Conservation (phyloP, 495 filamentous ascomycete genomes). For the Penicillium fimorum region DNA sequence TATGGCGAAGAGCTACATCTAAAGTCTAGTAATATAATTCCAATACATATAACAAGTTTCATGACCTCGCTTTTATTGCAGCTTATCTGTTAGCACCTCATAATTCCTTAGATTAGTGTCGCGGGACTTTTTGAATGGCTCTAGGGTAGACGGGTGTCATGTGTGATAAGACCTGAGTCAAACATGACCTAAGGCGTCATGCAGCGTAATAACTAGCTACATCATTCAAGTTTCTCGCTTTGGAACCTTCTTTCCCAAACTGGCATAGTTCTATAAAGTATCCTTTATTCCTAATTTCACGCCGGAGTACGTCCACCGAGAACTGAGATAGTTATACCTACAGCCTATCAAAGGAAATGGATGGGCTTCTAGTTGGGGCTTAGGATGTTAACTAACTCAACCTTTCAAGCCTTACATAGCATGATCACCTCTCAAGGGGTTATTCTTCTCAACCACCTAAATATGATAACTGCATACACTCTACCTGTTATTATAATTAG, state of each 20-base stretch:
- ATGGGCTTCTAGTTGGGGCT: background rate
- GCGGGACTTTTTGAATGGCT: no score
- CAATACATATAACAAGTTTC: background rate
- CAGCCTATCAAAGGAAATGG: background rate
- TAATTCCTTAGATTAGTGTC: no score
- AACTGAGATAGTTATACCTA: background rate
- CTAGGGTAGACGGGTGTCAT: no score
- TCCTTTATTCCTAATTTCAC: background rate
- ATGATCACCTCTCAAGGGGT: background rate
- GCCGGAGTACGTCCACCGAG: background rate
- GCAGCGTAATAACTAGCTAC: no score
- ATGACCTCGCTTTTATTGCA: background rate
- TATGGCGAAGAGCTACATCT: background rate
- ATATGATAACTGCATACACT: background rate
- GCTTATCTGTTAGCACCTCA: background rate
- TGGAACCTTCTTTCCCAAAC: background rate
- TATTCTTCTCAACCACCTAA: background rate
- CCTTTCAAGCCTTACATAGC: background rate
- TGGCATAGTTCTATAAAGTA: background rate
- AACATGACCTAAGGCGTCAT: no score
- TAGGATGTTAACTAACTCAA: background rate
- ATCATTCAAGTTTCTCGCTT: background rate
- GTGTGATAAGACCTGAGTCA: no score
- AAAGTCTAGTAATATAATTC: slow-evolving; percentile 1
- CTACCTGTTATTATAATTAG: background rate